A percentile compares a stretch with the other conserved stretches of the same genome.
Conservation (phyloP, 768 basidiomycete species). For the Russula lepida region DNA sequence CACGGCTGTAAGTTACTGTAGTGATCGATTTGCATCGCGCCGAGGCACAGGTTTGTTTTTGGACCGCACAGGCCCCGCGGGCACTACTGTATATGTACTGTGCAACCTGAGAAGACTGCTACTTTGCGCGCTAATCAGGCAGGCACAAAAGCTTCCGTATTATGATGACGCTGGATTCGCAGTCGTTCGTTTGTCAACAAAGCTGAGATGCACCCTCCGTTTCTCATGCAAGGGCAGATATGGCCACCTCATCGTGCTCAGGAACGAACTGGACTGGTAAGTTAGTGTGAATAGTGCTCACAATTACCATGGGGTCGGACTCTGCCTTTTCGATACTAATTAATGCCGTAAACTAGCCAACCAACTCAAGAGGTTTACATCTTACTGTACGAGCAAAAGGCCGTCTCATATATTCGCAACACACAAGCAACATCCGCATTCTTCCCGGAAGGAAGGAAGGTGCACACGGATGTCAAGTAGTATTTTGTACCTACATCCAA, state of each 20-base stretch:
- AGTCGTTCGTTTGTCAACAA: no score
- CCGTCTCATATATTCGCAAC: neutral
- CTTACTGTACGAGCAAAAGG: neutral
- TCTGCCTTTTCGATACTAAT: neutral
- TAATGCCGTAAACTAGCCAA: neutral
- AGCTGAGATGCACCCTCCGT: neutral
- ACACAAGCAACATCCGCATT: neutral
- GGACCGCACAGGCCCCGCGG: conserved; percentile 1
- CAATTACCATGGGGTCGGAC: neutral
- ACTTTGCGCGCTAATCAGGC: conserved; percentile 5
- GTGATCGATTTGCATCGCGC: neutral
- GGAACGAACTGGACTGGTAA: neutral
- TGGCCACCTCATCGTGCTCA: neutral
- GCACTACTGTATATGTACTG: neutral
- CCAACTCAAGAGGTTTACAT: neutral
- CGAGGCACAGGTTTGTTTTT: neutral
- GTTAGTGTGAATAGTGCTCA: neutral
- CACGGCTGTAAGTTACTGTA: neutral
- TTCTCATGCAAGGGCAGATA: neutral
- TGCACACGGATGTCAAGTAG: neutral
- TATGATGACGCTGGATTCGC: neutral
- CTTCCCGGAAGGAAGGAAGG: neutral
- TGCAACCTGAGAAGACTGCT: neutral
- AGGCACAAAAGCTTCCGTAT: neutral
- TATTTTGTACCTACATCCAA: neutral